Conservation (phyloP, 108 stramenopile species). For the Conticribra weissflogii region DNA sequence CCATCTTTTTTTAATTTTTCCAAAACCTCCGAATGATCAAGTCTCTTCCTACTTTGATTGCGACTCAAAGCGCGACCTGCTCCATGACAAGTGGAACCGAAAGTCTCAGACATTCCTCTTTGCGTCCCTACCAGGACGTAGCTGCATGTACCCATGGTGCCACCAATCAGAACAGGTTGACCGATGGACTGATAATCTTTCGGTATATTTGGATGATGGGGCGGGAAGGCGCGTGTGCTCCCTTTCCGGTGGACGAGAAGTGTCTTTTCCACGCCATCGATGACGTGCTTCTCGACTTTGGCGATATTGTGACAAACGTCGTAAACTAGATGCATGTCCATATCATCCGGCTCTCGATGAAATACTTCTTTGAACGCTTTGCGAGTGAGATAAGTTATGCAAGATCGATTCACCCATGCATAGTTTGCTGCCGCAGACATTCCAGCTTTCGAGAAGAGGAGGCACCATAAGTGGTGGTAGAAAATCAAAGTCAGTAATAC, state of each 20-base stretch:
- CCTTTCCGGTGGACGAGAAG: slow-evolving; percentile 89
- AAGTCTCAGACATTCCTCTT: slow-evolving; percentile 83
- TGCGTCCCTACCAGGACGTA: slow-evolving; percentile 70
- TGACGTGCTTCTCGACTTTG: slow-evolving; percentile 84
- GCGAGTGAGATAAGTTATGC: slow-evolving; percentile 79
- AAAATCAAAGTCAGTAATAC: background rate
- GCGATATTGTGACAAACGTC: slow-evolving; percentile 91
- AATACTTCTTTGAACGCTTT: slow-evolving; percentile 86
- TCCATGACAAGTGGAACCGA: slow-evolving; percentile 89
- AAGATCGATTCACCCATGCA: slow-evolving; percentile 87
- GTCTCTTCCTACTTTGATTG: slow-evolving; percentile 64
- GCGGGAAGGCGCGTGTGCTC: slow-evolving; percentile 83
- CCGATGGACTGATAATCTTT: slow-evolving; percentile 86
- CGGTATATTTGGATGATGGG: slow-evolving; percentile 85
- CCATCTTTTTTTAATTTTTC: slow-evolving; percentile 63
- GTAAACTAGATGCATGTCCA: slow-evolving; percentile 90
- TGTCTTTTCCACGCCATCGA: slow-evolving; percentile 71
- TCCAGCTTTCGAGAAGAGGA: slow-evolving; percentile 14
- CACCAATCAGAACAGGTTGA: slow-evolving; percentile 86
- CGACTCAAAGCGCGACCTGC: slow-evolving; percentile 84
- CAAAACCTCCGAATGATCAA: slow-evolving; percentile 69
- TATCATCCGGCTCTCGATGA: slow-evolving; percentile 71
- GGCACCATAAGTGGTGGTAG: background rate
- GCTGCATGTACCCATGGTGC: slow-evolving; percentile 89
- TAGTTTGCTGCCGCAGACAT: slow-evolving; percentile 90